Conservation (phyloP, 2,329 filamentous ascomycete genomes). For the Sclerotinia minor region DNA sequence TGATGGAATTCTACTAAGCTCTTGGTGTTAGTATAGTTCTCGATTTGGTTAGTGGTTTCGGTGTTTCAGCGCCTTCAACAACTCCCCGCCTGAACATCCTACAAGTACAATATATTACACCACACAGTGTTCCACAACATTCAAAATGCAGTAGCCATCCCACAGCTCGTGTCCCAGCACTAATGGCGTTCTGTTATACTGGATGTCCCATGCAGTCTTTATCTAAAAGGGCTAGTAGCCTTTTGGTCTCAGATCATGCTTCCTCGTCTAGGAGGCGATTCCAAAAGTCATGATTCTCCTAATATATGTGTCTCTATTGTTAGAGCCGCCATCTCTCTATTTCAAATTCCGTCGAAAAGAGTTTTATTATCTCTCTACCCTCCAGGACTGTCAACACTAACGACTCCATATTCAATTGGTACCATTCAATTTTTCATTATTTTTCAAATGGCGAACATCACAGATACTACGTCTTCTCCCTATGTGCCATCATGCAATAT, state of each 20-base stretch:
- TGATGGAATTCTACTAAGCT: background rate
- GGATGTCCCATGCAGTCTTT: background rate
- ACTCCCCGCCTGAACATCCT: too few relatives aligned
- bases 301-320: background rate
- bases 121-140: background rate
- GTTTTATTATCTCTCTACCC: background rate
- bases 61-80: background rate
- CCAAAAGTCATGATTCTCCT: background rate
- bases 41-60: background rate
- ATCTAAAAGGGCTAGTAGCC: background rate
- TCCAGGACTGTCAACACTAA: background rate
- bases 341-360: background rate
- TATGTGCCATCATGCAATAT: background rate
- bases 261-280: background rate
- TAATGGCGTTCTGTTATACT: background rate
- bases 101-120: background rate
- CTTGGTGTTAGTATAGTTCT: background rate
- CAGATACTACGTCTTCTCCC: background rate
- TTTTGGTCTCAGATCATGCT: background rate
- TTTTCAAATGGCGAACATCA: constrained; percentile 9
- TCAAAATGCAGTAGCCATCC: background rate
- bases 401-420: background rate
- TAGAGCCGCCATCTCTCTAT: background rate
- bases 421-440: background rate
- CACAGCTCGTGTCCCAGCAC: background rate